phyloP scores from a whole-genome alignment of 1,284 basidiomycete species.

The Rhodotorula sp. region DNA sequence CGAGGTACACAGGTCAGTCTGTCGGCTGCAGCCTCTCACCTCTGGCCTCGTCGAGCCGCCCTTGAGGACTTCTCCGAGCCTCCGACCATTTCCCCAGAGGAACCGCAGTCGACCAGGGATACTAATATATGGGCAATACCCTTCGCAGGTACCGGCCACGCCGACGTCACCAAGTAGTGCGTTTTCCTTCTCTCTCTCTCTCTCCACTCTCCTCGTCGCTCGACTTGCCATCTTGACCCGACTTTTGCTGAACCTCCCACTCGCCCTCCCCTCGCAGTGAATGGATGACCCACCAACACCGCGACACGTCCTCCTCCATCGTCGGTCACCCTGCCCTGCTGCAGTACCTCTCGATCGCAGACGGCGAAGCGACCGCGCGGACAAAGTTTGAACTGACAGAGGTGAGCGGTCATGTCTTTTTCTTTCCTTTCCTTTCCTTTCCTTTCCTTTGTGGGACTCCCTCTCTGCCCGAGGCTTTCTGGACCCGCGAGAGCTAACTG shows the following conservation, averaged over 20 bases:
- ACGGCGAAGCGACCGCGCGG: conserved; percentile 84
- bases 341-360: conserved; percentile 86
- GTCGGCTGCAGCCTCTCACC: no score
- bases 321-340: conserved; percentile 83
- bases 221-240: background rate
- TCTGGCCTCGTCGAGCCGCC: no score
- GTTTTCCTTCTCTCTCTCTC: conserved; percentile 47
- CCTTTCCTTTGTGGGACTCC: no score
- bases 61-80: background rate
- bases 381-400: conserved; percentile 94
- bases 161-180: conserved; percentile 89
- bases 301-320: conserved; percentile 88
- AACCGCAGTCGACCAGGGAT: no score
- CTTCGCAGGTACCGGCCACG: conserved; percentile 69
- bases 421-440: background rate
- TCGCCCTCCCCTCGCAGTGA: conserved; percentile 61
- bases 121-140: no score
- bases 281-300: conserved; percentile 95
- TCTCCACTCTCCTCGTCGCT: background rate
- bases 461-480: no score
- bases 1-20: conserved; percentile 76
- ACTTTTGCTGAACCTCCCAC: background rate
- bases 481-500: no score
- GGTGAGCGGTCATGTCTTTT: conserved; percentile 57
- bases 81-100: no score